Evolutionary conservation across 371 early-diverging fungal genomes (phyloP).

Genomic region (Rhizopus stolonifer): DNA sequence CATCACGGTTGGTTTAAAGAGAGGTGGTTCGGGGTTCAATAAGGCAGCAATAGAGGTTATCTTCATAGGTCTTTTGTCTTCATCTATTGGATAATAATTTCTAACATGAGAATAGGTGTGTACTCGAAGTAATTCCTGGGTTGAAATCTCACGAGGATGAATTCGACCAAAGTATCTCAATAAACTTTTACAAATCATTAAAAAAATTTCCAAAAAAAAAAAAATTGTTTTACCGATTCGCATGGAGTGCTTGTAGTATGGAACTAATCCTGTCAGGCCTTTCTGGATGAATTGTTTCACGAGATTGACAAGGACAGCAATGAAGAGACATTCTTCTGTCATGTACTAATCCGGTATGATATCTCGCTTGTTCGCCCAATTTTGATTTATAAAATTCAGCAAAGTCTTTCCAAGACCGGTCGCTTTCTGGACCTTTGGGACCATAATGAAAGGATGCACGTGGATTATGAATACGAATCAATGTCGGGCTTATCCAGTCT

Average conservation of each 20-base stretch:
- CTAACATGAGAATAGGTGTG: conserved; percentile 57
- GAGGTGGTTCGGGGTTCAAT: conserved; percentile 24
- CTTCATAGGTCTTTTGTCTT: conserved; percentile 20
- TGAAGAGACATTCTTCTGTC: conserved; percentile 60
- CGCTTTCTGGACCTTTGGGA: conserved; percentile 49
- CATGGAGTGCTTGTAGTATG: conserved; percentile 38
- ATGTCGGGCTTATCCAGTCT: conserved; percentile 56
- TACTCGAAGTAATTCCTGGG: conserved; percentile 51
- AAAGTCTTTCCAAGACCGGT: conserved; percentile 55
- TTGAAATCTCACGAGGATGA: conserved; percentile 52
- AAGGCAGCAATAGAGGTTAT: conserved; percentile 43
- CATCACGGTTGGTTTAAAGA: conserved; percentile 5
- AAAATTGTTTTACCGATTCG: conserved; percentile 32
- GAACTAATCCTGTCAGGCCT: conserved; percentile 57
- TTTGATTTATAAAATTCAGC: conserved; percentile 55
- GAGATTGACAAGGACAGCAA: conserved; percentile 59
- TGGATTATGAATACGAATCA: conserved; percentile 19
- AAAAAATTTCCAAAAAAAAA: too few species aligned
- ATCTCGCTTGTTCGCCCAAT: conserved; percentile 42
- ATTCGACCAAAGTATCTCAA: conserved; percentile 53
- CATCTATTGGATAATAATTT: conserved; percentile 45
- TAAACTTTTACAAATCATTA: too few species aligned
- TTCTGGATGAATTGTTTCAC: conserved; percentile 62
- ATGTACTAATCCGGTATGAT: conserved; percentile 61
- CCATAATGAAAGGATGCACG: conserved; percentile 37